Base-by-base conservation (phyloP, 1,284 basidiomycete species). In the Moniliella sp. region DNA sequence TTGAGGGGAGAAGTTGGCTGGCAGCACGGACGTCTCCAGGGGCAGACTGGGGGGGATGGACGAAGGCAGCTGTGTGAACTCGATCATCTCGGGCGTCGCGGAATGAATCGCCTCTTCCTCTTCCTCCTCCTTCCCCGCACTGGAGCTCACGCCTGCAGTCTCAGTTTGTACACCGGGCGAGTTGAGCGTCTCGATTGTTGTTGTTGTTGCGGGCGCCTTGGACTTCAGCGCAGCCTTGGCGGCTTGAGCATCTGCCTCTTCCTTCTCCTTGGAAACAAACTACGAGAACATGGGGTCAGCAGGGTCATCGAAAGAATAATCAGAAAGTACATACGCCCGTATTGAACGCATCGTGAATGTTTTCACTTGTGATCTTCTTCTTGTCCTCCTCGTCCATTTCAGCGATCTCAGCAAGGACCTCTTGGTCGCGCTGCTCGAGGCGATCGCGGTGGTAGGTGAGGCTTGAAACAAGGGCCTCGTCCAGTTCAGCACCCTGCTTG, bases 141-240 rank as follows among this genome's bases (percentile, higher is more conserved):
- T 11, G 8, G 30, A 18, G n/a, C n/a, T n/a, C n/a, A n/a, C n/a
- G n/a, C n/a, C n/a, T 12, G 8, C 28, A 12, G 28, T 18, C 11
- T 62, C 60, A 12, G 64, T n/a, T n/a, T n/a, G n/a, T 42, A 9
- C 40, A 34, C 1, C 37, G 12, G 0, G n/a, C n/a, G 36, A 38
- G 16, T 99, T 99, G 43, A 97, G 67, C 2, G 82, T 78, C 64
- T 99, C 91, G 51, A 78, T 67, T 4, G 35, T 33, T 2, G 43
- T 40, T 5, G 28, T 32, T 12, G 34, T 44, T 23, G 21, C n/a
- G 21, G 21, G 27, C 28, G 45, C 41, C 33, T 43, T 48, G 2
- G 35, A 12, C 23, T 35, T 15, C 10, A 43, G 27, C 18, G n/a
- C n/a, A n/a, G n/a, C n/a, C n/a, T n/a, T n/a, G n/a, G n/a, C n/a